Conservation (phyloP, 306 rosid genomes). For the Lagenaria siceraria region DNA sequence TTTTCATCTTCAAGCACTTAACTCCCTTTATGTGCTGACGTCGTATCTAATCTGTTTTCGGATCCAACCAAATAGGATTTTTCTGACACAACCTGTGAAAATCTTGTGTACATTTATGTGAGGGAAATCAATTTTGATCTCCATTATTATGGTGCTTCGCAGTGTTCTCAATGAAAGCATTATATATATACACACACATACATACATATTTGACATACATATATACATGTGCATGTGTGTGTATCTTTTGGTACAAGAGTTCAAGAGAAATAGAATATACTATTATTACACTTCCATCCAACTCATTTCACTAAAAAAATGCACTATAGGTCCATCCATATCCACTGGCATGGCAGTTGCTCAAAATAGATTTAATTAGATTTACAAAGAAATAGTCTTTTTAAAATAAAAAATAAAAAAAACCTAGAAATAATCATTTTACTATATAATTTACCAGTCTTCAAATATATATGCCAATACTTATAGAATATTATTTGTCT, state of each 20-base stretch:
- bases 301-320: neutral
- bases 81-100: neutral
- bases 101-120: neutral
- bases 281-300: neutral
- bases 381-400: neutral
- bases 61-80: neutral
- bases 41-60: neutral
- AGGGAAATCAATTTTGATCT: neutral
- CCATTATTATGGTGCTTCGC: neutral
- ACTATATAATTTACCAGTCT: neutral
- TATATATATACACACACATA: too few species aligned
- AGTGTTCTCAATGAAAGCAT: neutral
- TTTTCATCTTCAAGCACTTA: neutral
- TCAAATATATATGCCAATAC: too few species aligned
- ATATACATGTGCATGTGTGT: too few species aligned
- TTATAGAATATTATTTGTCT: neutral
- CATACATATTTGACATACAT: too few species aligned
- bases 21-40: neutral
- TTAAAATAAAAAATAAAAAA: neutral
- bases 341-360: neutral
- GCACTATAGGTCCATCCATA: neutral
- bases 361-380: neutral
- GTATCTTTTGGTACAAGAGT: neutral
- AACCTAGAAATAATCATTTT: neutral
- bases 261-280: neutral